These are phyloP conservation scores for Podospora bellae-mahoneyi DNA, from an alignment of 495 filamentous ascomycete species.

Conservation along the genomic window DNA sequence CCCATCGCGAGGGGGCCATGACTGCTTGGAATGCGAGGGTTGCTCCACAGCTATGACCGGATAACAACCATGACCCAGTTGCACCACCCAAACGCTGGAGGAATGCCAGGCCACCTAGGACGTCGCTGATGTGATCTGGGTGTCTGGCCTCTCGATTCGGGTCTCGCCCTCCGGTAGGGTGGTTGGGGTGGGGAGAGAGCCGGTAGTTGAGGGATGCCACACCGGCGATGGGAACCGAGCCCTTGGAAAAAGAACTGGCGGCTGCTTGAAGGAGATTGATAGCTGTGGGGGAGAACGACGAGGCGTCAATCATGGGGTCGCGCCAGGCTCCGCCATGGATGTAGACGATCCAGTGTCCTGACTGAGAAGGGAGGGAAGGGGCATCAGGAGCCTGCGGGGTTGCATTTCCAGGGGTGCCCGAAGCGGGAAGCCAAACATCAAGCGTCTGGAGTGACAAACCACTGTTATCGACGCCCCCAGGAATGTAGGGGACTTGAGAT, in stretches of 20 bases:
- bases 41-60: constrained; percentile 75
- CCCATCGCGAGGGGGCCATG: constrained; percentile 42
- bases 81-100: constrained; percentile 47
- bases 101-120: constrained; percentile 58
- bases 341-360: constrained; percentile 48
- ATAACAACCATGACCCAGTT: constrained; percentile 48
- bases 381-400: neutral
- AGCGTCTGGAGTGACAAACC: constrained; percentile 20
- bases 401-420: neutral
- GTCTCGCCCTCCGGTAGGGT: constrained; percentile 30
- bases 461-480: neutral
- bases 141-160: constrained; percentile 50
- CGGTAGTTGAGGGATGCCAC: constrained; percentile 78
- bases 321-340: constrained; percentile 91
- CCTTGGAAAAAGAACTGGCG: neutral
- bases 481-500: constrained; percentile 9
- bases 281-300: constrained; percentile 38
- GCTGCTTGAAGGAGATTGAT: constrained; percentile 14
- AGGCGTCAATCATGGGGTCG: constrained; percentile 58
- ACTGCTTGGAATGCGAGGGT: constrained; percentile 68
- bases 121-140: constrained; percentile 72
- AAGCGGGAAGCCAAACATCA: constrained; percentile 20
- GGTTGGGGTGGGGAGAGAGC: constrained; percentile 65
- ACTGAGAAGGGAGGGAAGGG: constrained; percentile 9
- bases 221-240: constrained; percentile 48